A percentile compares a stretch with the other conserved stretches of the same genome.
Conservation (phyloP, 768 basidiomycete species). For the Chalciporus chontae region DNA sequence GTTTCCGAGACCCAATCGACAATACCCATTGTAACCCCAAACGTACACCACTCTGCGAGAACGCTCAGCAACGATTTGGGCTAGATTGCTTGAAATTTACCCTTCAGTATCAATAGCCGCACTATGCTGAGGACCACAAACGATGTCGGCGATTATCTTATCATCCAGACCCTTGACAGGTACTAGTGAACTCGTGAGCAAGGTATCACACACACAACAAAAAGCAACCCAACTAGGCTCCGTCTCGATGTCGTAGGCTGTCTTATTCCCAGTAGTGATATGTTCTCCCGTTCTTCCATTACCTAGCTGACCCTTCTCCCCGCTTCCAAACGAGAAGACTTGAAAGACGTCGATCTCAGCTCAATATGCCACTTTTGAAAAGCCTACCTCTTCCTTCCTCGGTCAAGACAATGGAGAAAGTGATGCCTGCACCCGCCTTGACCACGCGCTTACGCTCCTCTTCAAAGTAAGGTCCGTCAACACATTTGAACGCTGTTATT, state of each 20-base stretch:
- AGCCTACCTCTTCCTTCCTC: constrained; percentile 71
- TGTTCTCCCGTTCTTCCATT: constrained; percentile 93
- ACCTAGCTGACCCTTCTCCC: constrained; percentile 89
- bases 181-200: constrained; percentile 39
- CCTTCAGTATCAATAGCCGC: constrained; percentile 78
- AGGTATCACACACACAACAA: neutral
- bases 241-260: constrained; percentile 72
- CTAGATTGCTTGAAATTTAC: constrained; percentile 32
- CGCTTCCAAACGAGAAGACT: constrained; percentile 91
- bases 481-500: constrained; percentile 58
- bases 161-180: constrained; percentile 73
- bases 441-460: constrained; percentile 64
- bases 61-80: constrained; percentile 7
- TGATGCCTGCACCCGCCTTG: constrained; percentile 76
- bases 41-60: constrained; percentile 63
- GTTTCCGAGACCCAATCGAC: constrained; percentile 83
- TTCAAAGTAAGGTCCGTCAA: constrained; percentile 54
- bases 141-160: constrained; percentile 76
- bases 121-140: constrained; percentile 85
- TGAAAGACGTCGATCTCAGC: constrained; percentile 6
- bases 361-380: neutral
- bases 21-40: constrained; percentile 91
- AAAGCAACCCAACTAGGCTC: constrained; percentile 52
- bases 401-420: constrained; percentile 81
- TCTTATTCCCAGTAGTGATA: constrained; percentile 81